These are phyloP conservation scores for Colletotrichum lini DNA, from an alignment of 2,329 filamentous ascomycete genomes.

Conservation along the genomic window DNA sequence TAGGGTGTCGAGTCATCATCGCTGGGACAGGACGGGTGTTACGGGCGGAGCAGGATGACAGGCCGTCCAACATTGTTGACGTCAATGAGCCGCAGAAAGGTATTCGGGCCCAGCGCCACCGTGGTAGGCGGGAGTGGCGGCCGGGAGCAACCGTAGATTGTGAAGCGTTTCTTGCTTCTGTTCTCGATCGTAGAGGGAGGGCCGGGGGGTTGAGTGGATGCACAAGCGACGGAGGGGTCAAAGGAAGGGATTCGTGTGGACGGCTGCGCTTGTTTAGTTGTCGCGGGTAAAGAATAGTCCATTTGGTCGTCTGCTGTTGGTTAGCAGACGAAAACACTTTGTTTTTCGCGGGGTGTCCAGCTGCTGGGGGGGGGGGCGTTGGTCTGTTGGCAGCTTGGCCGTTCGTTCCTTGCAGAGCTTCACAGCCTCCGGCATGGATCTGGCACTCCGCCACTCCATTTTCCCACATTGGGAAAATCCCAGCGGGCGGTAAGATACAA, in stretches of 20 bases:
- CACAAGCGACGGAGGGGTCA: background rate
- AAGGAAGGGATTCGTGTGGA: conserved; percentile 19
- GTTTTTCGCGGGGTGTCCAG: background rate
- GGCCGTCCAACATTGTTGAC: conserved; percentile 17
- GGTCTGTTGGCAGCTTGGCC: background rate
- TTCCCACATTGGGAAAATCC: background rate
- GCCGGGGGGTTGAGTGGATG: background rate
- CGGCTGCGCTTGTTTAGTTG: conserved; percentile 10
- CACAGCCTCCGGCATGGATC: conserved; percentile 33
- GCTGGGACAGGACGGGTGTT: conserved; percentile 1
- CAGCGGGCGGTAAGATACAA: background rate
- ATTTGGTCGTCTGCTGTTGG: conserved; percentile 11
- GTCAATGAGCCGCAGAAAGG: too few relatives aligned
- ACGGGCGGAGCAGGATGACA: conserved; percentile 12
- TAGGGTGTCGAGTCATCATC: conserved; percentile 5
- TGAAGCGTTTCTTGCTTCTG: conserved; percentile 11
- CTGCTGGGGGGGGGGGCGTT: background rate
- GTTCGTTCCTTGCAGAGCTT: conserved; percentile 15
- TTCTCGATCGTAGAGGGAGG: conserved; percentile 20
- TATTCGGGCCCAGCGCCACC: background rate
- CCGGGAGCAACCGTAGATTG: conserved; percentile 32
- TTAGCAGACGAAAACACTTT: background rate
- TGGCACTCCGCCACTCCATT: conserved; percentile 1
- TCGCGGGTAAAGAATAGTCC: background rate
- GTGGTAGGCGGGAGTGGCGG: conserved; percentile 32